Conservation (phyloP, 192 early-diverging fungal genomes). For the Dissophora globulifera region DNA sequence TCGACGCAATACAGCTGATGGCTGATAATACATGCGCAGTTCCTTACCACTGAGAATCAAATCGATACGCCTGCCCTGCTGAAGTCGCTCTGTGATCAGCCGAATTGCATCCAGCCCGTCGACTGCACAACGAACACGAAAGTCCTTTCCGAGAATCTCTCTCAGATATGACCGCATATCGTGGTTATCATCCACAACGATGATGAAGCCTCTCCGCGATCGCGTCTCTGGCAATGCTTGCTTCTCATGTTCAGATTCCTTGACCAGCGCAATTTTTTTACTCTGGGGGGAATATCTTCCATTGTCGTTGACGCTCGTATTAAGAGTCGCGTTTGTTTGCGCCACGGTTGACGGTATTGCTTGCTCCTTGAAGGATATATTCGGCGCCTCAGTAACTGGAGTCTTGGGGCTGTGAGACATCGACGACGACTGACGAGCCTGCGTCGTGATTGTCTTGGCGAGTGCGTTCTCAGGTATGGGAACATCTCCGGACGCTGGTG, state of each 20-base stretch:
- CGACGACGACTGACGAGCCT: conserved; percentile 1
- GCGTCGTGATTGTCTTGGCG: neutral
- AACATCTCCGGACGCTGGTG: conserved; percentile 7
- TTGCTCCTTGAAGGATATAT: neutral
- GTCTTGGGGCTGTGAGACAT: conserved; percentile 10
- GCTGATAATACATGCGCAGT: no score
- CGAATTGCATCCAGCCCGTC: conserved; percentile 55
- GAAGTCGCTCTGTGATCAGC: conserved; percentile 28
- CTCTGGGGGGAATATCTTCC: no score
- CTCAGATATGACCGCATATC: conserved; percentile 58
- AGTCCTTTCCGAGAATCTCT: conserved; percentile 46
- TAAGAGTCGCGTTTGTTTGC: neutral
- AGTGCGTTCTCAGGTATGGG: neutral
- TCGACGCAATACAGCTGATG: no score
- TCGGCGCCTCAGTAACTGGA: neutral
- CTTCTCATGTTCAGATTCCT: conserved; percentile 1
- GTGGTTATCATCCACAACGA: conserved; percentile 60
- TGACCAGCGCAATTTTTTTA: no score
- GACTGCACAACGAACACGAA: conserved; percentile 42
- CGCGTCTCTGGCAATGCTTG: neutral
- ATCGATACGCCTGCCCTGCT: conserved; percentile 44
- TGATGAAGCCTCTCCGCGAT: conserved; percentile 34
- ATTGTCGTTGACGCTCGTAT: conserved; percentile 12
- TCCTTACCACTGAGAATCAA: conserved; percentile 53
- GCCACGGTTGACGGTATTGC: neutral